These are phyloP conservation scores for Fusarium setosum DNA, from an alignment of 2,329 filamentous ascomycete genomes.

Conservation along the genomic window DNA sequence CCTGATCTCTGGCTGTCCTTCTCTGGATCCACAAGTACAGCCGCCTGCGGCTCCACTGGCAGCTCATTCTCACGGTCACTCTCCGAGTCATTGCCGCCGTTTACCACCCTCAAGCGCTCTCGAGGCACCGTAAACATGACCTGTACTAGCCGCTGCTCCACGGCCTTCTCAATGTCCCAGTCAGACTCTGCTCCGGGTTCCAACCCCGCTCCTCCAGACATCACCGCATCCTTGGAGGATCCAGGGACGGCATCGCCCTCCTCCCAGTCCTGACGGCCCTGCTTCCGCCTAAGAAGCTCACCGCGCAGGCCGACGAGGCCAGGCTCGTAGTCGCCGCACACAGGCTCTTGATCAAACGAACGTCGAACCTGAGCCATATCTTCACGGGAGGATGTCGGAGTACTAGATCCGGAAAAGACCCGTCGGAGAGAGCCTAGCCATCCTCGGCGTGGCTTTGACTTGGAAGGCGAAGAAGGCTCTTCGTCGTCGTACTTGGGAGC, in stretches of 20 bases:
- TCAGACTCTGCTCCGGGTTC: conserved; percentile 67
- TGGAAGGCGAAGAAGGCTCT: conserved; percentile 65
- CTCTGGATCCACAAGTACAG: conserved; percentile 56
- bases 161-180: conserved; percentile 81
- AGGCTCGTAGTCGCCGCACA: conserved; percentile 57
- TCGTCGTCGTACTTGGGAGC: conserved; percentile 48
- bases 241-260: conserved; percentile 33
- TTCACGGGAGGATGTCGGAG: conserved; percentile 42
- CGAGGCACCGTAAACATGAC: conserved; percentile 95
- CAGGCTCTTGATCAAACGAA: conserved; percentile 48
- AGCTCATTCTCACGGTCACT: conserved; percentile 45
- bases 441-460: conserved; percentile 65
- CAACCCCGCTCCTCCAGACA: conserved; percentile 46
- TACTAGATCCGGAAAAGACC: conserved; percentile 64
- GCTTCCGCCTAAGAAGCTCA: conserved; percentile 64
- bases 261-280: conserved; percentile 67
- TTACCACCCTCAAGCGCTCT: conserved; percentile 89
- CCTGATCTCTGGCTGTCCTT: conserved; percentile 36
- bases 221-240: conserved; percentile 23
- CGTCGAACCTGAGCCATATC: conserved; percentile 44
- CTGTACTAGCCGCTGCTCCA: conserved; percentile 78
- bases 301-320: conserved; percentile 57
- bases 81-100: conserved; percentile 71
- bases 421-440: conserved; percentile 78
- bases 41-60: conserved; percentile 46